Conservation (phyloP, 2,329 filamentous ascomycete species). For the Achaetomium macrosporum region DNA sequence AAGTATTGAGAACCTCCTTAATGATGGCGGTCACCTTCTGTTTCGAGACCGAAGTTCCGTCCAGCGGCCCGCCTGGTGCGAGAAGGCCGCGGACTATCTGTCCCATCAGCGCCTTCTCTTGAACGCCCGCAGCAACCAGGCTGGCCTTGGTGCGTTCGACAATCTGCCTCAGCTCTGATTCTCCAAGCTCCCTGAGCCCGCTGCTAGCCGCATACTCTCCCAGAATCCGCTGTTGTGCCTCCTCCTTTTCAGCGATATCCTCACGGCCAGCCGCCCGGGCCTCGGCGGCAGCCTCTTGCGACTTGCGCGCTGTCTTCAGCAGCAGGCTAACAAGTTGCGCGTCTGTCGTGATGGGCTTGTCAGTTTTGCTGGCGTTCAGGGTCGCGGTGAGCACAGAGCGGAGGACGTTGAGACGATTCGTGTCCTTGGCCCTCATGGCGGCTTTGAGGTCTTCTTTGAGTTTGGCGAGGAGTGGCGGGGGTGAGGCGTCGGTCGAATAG, state of each 20-base stretch:
- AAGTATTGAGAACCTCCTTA: constrained; percentile 38
- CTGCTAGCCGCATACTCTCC: constrained; percentile 58
- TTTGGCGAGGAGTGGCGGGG: constrained; percentile 46
- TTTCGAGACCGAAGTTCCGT: constrained; percentile 60
- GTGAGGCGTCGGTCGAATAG: constrained; percentile 33
- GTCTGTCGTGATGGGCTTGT: constrained; percentile 63
- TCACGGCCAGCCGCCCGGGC: constrained; percentile 57
- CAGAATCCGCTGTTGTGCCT: constrained; percentile 57
- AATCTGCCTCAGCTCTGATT: constrained; percentile 51
- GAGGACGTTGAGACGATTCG: constrained; percentile 60
- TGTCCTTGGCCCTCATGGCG: constrained; percentile 61
- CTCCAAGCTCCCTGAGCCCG: constrained; percentile 52
- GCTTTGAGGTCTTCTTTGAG: constrained; percentile 58
- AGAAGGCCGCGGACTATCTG: constrained; percentile 59
- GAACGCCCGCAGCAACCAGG: constrained; percentile 41
- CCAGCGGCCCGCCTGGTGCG: constrained; percentile 45
- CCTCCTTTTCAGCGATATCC: constrained; percentile 67
- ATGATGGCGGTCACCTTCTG: constrained; percentile 55
- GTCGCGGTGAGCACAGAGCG: constrained; percentile 63
- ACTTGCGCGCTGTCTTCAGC: constrained; percentile 54
- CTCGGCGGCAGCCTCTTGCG: constrained; percentile 55
- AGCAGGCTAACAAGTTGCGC: constrained; percentile 63
- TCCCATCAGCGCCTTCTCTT: constrained; percentile 46
- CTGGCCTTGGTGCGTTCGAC: constrained; percentile 48
- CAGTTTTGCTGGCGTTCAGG: constrained; percentile 70